A percentile compares a stretch with the other conserved stretches of the same genome.
phyloP scores from a whole-genome alignment of 1,139 yeast species.

The Magnusiomyces suaveolens region DNA sequence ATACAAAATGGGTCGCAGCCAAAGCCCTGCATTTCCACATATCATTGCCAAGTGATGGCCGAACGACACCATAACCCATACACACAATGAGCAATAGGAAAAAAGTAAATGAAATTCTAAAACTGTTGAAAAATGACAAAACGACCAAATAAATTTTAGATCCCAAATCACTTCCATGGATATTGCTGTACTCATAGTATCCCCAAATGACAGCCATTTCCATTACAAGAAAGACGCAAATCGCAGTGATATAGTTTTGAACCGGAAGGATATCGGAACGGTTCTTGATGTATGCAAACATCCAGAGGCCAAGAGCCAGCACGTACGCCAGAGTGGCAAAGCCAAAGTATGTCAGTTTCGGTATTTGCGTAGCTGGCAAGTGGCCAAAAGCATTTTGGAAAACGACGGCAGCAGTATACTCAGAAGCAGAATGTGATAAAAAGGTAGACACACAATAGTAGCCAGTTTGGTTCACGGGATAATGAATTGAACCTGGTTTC shows the following conservation, averaged over 20 bases:
- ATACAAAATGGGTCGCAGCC: conserved; percentile 61
- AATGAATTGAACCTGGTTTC: conserved; percentile 54
- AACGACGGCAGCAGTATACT: conserved; percentile 56
- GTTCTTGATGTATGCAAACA: conserved; percentile 77
- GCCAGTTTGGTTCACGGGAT: conserved; percentile 65
- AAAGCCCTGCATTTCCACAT: conserved; percentile 77
- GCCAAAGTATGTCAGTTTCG: conserved; percentile 84
- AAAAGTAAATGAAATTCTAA: conserved; percentile 78
- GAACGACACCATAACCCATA: conserved; percentile 88
- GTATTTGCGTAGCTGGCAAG: conserved; percentile 80
- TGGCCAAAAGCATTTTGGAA: conserved; percentile 90
- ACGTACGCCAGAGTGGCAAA: conserved; percentile 75
- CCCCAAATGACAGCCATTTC: conserved; percentile 91
- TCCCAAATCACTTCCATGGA: conserved; percentile 48
- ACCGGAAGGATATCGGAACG: conserved; percentile 82
- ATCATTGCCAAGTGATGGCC: conserved; percentile 62
- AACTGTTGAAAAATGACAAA: conserved; percentile 68
- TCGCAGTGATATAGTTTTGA: conserved; percentile 81
- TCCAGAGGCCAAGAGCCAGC: conserved; percentile 68
- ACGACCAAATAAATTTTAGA: conserved; percentile 67
- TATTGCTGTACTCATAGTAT: conserved; percentile 75
- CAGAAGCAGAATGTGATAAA: conserved; percentile 33
- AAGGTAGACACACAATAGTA: conserved; percentile 82
- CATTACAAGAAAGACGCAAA: conserved; percentile 69
- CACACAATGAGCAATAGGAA: conserved; percentile 78